Conservation (phyloP, 805 yeast genomes). For the Yarrowia sp. region DNA sequence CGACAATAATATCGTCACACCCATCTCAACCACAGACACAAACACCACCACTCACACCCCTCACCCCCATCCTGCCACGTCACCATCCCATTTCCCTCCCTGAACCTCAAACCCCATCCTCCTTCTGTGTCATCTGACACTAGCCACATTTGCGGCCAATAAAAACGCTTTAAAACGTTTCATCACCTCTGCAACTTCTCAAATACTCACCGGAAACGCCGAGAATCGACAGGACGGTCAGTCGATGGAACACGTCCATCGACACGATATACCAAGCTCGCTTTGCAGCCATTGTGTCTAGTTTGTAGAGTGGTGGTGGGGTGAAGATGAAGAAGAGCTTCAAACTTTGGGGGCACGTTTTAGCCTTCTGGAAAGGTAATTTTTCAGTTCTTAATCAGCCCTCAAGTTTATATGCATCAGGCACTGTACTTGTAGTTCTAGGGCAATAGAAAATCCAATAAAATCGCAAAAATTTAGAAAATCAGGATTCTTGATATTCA, state of each 20-base stretch:
- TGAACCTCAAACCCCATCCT: too few relatives aligned
- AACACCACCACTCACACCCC: too few relatives aligned
- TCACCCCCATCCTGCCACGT: too few relatives aligned
- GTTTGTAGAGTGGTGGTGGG: not conserved
- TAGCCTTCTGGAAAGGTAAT: not conserved
- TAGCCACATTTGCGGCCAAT: constrained; percentile 5
- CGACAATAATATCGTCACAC: too few relatives aligned
- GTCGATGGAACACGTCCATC: constrained; percentile 28
- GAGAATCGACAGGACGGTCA: constrained; percentile 22
- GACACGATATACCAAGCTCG: constrained; percentile 27
- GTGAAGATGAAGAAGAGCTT: not conserved
- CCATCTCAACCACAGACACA: too few relatives aligned
- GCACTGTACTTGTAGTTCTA: too few relatives aligned
- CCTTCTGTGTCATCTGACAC: not conserved
- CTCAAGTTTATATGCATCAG: too few relatives aligned
- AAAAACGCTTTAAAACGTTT: not conserved
- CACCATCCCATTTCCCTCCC: too few relatives aligned
- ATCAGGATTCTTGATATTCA: too few relatives aligned
- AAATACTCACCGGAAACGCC: constrained; percentile 25
- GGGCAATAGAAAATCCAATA: not conserved
- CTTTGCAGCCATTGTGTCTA: constrained; percentile 20
- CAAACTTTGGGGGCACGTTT: constrained; percentile 1
- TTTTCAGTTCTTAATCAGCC: not conserved
- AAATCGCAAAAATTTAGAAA: too few relatives aligned
- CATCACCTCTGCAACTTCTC: too few relatives aligned